These are phyloP conservation scores for Brassica cretica DNA, from an alignment of 345 rosid genomes.

Conservation along the genomic window DNA sequence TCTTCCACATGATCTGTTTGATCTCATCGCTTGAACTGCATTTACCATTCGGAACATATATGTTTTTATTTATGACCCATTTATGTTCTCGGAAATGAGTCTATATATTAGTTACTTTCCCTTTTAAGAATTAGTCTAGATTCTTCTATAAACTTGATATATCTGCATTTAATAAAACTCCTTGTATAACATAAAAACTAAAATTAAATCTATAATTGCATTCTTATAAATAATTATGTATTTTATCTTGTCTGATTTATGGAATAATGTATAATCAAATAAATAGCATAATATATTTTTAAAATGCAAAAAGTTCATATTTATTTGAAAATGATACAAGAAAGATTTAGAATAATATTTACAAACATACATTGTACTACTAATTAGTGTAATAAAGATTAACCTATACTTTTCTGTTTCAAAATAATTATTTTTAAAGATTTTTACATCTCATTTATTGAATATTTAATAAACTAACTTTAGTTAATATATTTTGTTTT, in stretches of 20 bases:
- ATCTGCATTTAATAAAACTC: background rate
- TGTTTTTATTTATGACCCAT: no score
- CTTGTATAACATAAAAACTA: no score
- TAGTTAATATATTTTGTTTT: background rate
- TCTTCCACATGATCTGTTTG: no score
- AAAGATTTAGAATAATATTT: background rate
- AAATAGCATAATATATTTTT: background rate
- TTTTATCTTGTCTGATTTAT: background rate
- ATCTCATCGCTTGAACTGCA: no score
- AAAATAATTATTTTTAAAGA: no score
- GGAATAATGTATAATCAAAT: background rate
- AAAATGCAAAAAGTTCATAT: background rate
- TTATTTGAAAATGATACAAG: background rate
- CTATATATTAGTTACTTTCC: background rate
- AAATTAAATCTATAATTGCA: background rate
- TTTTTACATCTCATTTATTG: background rate
- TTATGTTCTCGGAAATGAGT: background rate
- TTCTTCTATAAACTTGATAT: background rate
- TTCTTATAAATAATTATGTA: background rate
- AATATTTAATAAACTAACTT: no score
- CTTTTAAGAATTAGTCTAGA: no score
- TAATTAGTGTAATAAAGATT: background rate
- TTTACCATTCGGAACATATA: no score
- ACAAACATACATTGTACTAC: background rate
- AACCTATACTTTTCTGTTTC: background rate